A percentile compares a stretch with the other conserved stretches of the same genome.
phyloP scores from a whole-genome alignment of 2,329 filamentous ascomycete species.

The Penicillium sp. region DNA sequence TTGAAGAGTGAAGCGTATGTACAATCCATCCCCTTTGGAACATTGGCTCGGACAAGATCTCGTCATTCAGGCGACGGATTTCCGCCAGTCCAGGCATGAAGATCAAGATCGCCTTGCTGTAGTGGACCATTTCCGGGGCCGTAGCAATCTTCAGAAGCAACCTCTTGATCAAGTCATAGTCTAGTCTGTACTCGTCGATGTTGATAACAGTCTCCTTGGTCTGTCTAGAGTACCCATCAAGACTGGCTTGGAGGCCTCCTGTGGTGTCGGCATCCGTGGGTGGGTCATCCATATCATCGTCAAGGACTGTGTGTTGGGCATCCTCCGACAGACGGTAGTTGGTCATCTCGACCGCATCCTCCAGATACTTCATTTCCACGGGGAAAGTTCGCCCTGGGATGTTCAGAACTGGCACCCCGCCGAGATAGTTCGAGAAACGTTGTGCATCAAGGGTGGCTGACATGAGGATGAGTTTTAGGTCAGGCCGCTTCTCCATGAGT shows the following conservation, averaged over 20 bases:
- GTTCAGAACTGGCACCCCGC: slow-evolving; percentile 79
- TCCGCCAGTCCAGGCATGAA: slow-evolving; percentile 95
- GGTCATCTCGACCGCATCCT: slow-evolving; percentile 88
- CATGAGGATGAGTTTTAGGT: slow-evolving; percentile 94
- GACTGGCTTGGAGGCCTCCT: slow-evolving; percentile 61
- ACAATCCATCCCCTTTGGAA: slow-evolving; percentile 80
- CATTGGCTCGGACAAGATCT: slow-evolving; percentile 71
- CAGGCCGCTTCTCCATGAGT: slow-evolving; percentile 70
- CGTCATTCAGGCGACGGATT: slow-evolving; percentile 83
- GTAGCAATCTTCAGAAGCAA: slow-evolving; percentile 75
- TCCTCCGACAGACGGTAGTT: slow-evolving; percentile 70
- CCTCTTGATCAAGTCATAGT: slow-evolving; percentile 80
- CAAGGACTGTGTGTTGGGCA: slow-evolving; percentile 35
- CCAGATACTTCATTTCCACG: slow-evolving; percentile 81
- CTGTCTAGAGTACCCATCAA: slow-evolving; percentile 71
- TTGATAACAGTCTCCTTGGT: slow-evolving; percentile 73
- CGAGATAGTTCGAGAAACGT: slow-evolving; percentile 84
- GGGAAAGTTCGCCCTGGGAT: slow-evolving; percentile 94
- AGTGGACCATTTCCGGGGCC: slow-evolving; percentile 64
- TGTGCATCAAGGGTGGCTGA: slow-evolving; percentile 94
- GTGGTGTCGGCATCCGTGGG: slow-evolving; percentile 46
- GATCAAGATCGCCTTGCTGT: slow-evolving; percentile 88
- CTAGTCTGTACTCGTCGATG: slow-evolving; percentile 88
- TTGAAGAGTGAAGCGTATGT: slow-evolving; percentile 88
- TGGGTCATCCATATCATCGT: slow-evolving; percentile 52